A percentile compares a stretch with the other conserved stretches of the same genome.
phyloP scores from a whole-genome alignment of 1,284 basidiomycete genomes.

The Kwoniella shivajii region DNA sequence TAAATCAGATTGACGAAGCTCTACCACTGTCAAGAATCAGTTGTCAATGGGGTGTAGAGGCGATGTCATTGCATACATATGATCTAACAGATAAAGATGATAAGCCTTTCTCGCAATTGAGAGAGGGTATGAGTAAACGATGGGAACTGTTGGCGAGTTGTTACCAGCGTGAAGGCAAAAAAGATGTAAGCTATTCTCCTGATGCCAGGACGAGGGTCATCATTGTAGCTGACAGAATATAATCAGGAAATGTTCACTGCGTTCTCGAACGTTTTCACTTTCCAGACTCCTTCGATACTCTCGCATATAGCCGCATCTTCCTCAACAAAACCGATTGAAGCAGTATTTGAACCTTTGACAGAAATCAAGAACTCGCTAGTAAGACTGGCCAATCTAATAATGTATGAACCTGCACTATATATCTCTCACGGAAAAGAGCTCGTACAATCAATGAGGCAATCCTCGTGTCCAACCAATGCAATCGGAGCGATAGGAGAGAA shows the following conservation, averaged over 20 bases:
- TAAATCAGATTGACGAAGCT: conserved; percentile 33
- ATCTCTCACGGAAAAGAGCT: background rate
- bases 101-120: conserved; percentile 1
- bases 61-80: conserved; percentile 2
- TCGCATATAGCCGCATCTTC: background rate
- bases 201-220: too few species aligned
- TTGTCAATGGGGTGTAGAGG: conserved; percentile 28
- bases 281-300: conserved; percentile 7
- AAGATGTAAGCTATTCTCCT: conserved; percentile 17
- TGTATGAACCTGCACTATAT: conserved; percentile 4
- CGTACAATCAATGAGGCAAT: conserved; percentile 2
- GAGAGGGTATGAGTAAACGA: conserved; percentile 54
- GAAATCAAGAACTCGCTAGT: conserved; percentile 20
- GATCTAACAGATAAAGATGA: background rate
- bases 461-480: background rate
- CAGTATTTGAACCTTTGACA: conserved; percentile 10
- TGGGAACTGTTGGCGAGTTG: conserved; percentile 80
- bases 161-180: conserved; percentile 69
- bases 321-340: conserved; percentile 2
- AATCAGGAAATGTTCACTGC: conserved; percentile 24
- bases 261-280: conserved; percentile 19
- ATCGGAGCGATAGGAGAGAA: conserved; percentile 32
- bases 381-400: conserved; percentile 16
- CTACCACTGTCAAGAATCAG: conserved; percentile 33
- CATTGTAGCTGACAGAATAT: background rate